Evolutionary conservation across 371 early-diverging fungal species (phyloP), one percentile per base, ranked within the genome.

Genomic region (Neoconidiobolus thromboides): DNA sequence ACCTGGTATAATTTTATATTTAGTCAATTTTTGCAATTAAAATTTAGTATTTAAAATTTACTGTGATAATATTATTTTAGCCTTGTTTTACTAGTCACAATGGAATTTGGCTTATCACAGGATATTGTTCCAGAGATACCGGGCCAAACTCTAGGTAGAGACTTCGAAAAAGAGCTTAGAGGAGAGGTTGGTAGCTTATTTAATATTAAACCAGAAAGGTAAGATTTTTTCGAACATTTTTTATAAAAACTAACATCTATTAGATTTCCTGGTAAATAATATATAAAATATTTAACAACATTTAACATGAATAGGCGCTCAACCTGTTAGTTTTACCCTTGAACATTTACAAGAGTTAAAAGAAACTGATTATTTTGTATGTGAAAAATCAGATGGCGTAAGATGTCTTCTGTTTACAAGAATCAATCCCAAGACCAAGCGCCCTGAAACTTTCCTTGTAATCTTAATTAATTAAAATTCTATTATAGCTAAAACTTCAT

Each of bases 361-460:
- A 62, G 64, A 75, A 40, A 84, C 91, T 71, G 79, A 91, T 80
- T 84, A 77, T 63, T 70, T 83, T 72, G 96, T 97, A 10, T 88
- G 93, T 67, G 98, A 99, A 69, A 99, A 98, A 69, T 91, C 93
- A 5, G 98, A 98, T 74, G 99, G 98, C 36, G 79, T 93, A 2
- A 83, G 98, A 15, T 90, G 86, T 51, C 74, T 98, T 1, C 73
- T 94, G 48, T 76, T 82, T 43, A 73, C 87, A 54, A 67, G 73
- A 2, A 62, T 70, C 3, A 63, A 72, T 60, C 41, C 61, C n/a
- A 55, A 65, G 60, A 58, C 64, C 58, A 69, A 71, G 36, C 69
- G 70, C n/a, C 76, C 71, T 52, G 78, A 79, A 63, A 72, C 80
- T 1, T 86, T 75, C 63, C 64, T 86, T 68, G 87, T 87, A 66